Evolutionary conservation across 495 filamentous ascomycete species (phyloP), one percentile per base, ranked within the genome.

Genomic region (Podospora didyma): DNA sequence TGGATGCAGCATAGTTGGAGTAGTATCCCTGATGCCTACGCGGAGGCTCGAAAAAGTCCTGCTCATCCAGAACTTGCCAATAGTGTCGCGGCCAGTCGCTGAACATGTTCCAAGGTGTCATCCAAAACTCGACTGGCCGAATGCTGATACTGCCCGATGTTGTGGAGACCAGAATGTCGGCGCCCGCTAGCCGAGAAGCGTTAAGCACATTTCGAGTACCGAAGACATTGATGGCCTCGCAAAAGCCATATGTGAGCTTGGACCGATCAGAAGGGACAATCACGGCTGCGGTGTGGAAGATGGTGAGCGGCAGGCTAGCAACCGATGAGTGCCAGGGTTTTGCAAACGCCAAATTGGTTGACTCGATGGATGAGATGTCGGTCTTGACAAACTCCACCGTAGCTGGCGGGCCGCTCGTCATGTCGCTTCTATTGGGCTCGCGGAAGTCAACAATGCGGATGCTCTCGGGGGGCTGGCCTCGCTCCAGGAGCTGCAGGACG

Each of bases 181-280:
- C 80, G 3, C 77, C 79, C 26, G 67, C 68, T 35, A 63, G 57
- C 53, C 74, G 73, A 7, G 83, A 77, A 6, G 77, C 78, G 11
- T 75, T 70, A 10, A 88, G 65, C 22, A 86, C 75, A 53, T 85
- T 80, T 49, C 71, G 72, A 2, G 85, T 87, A 7, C 84, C 84
- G 19, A 72, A 71, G 31, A 87, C 75, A 61, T 88, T 87, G 54
- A 81, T 69, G 2, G 66, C 61, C 53, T 75, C 73, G 39, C 69
- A 69, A 49, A 76, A 70, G 22, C 53, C 61, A 46, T 69, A 73
- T 10, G 61, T 63, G 28, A 71, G 67, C 41, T 59, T 62, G 37
- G 68, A 73, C 21, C 75, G 62, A 42, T 77, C 75, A 0, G 75
- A 75, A 11, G 75, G 70, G 22, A 75, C 62, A n/a, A 76, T 76